Evolutionary conservation across 2,329 filamentous ascomycete genomes (phyloP), one percentile per base, ranked within the genome.

Genomic region (Tetracladium maxilliforme): DNA sequence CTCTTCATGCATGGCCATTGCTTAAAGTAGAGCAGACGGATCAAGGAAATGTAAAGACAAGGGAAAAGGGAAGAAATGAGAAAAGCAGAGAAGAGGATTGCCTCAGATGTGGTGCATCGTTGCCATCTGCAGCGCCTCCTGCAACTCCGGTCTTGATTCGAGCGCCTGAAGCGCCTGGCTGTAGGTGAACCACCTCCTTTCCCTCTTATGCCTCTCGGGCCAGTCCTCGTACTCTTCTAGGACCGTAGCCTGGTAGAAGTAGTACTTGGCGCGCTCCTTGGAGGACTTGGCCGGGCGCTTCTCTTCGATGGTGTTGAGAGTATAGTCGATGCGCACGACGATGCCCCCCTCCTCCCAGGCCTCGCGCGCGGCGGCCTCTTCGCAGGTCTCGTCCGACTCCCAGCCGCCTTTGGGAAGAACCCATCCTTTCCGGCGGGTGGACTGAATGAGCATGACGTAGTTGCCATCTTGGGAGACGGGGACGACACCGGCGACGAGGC

Each of bases 291-390:
- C 82, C 6, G 82, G 67, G 30, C 84, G 71, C 48, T 73, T 79
- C 54, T 98, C 90, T 27, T 74, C 59, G 39, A 98, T 92, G 35
- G 77, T 67, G 35, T 86, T 86, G 25, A 98, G 66, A 49, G 93
- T 83, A 47, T 76, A 78, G 41, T 78, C 74, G 49, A 94, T 75
- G 30, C 70, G 76, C 51, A 87, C 80, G 41, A 79, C 64, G 43
- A 95, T 92, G 42, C 90, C 90, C 21, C 86, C 90, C 57, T 95
- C 90, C 58, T 95, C 90, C 90, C 90, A 95, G 32, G 90, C 90
- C 53, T 98, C 90, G 38, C 90, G 61, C 61, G 77, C 54, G 28
- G 90, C 90, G 29, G 90, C 81, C 48, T 87, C 70, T 33, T 78
- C 71, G 34, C 81, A 90, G 33, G 75, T 70, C 56, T 98, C 90